Base-by-base conservation (phyloP, 345 rosid species). In the Reutealis trisperma region DNA sequence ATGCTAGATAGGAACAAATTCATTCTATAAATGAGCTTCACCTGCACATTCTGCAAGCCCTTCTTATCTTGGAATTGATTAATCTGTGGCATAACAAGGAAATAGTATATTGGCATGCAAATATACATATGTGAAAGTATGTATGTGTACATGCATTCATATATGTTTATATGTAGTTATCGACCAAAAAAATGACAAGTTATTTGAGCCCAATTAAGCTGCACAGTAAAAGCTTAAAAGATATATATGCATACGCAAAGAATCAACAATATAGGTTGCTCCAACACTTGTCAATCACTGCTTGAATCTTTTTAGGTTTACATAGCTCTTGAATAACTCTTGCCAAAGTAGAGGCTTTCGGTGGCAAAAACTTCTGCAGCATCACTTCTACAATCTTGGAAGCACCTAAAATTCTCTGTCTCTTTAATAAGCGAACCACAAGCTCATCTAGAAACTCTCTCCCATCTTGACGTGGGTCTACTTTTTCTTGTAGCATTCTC, bases 381-480 rank as follows among this genome's bases (percentile, higher is more conserved):
- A 92, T 96, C 74, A 92, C 86, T 80, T 91, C 89, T 63, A 93
- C 80, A 80, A 93, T 80, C 82, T 80, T 85, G 24, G 88, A 86
- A 84, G 98, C 98, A 57, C 98, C 94, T 12, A 42, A 76, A 24
- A 82, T 70, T 84, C 96, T 89, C 77, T 86, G 86, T 18, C 87
- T 81, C 89, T 90, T 93, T 58, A 88, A 82, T 27, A 96, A 83
- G 71, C 90, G 88, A 67, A 85, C 71, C 51, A 86, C 91, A 75
- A 96, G 93, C 83, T 90, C 99, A 57, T 93, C 97, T 37, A 96
- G 81, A 84, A 93, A 96, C 32, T 77, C 87, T 45, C 79, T 84
- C 61, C 94, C 94, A 80, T 89, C 98, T 76, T 91, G 92, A 79
- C 88, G 89, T 54, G 92, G 89, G 57, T 88, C 86, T 73, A 91